Evolutionary conservation across 2,329 filamentous ascomycete species (phyloP), one percentile per base, ranked within the genome.

Genomic region (Oidium heveae): DNA sequence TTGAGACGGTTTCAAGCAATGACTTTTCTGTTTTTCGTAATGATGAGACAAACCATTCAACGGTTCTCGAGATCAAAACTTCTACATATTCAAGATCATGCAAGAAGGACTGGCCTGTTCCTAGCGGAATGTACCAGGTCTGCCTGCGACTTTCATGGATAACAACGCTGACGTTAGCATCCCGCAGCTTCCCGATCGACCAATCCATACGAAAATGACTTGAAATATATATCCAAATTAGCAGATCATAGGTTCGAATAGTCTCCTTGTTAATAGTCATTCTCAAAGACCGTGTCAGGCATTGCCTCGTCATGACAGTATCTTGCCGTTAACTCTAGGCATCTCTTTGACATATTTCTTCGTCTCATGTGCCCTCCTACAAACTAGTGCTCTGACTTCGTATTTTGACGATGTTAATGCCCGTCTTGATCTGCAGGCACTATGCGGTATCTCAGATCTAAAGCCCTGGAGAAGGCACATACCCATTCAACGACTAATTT

Each of bases 351-450:
- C 58, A 54, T 59, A 56, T 57, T 32, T 55, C 59, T 58, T 58
- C 60, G 58, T 63, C 60, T 61, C 60, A 62, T 61, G 58, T 68
- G 66, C 66, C 69, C 71, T 71, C 69, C 71, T 67, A 65, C 63
- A 62, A 61, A n/a, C 60, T 56, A 58, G 59, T 58, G 60, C 63
- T 57, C 58, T 57, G 57, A 62, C 59, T 62, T 59, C 59, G 58
- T 43, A 60, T 62, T 58, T 70, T 70, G 72, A 72, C 72, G 69
- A 72, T 68, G 65, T 69, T 65, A 59, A 67, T 65, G 65, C 61
- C 61, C 66, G 61, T 61, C 57, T 61, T 61, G 62, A 65, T 63
- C 65, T 65, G 69, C 65, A 63, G 63, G 69, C 24, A 28, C 24
- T 28, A 28, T 28, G 65, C 65, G 65, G 70, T 67, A 63, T 65